Base-by-base conservation (phyloP, 495 filamentous ascomycete species). In the Aspergillus egyptiacus region DNA sequence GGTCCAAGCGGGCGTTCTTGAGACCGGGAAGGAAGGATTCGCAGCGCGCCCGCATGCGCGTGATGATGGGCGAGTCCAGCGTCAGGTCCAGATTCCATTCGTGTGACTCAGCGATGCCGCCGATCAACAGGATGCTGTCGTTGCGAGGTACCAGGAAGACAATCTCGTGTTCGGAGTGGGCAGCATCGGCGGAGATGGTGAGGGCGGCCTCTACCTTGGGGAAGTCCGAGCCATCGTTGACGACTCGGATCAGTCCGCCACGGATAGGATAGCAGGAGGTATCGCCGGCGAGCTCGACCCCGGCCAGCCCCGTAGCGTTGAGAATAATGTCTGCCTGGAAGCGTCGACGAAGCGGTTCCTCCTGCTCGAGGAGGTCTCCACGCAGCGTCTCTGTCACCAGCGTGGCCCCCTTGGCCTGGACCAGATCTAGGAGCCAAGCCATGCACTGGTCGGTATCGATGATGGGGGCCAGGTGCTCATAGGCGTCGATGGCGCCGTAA, bases 391-490 rank as follows among this genome's bases (percentile, higher is more conserved):
- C 61, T 1, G 68, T 72, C n/a, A 67, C 50, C 13, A 75, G 45
- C 15, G 46, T 58, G 13, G 69, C 72, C 18, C 75, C 75, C 48
- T 78, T 78, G 25, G 40, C 41, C 34, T 66, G 35, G n/a, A 76
- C 71, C 2, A 77, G 63, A 22, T 51, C 42, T 46, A 58, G 72
- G 39, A 77, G 54, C 60, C 66, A 76, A 6, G 31, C 38, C 72
- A 76, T 76, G 15, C 66, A 68, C 31, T 59, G 56, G 48, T 77
- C 73, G n/a, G 74, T 76, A 49, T 77, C 73, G 53, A 78, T 74
- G 37, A 77, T 57, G 3, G 72, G 74, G 6, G 73, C 63, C 34
- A 69, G 53, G 46, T 70, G 58, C 52, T 75, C 64, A 42, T 74
- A 77, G 8, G 74, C 74, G 46, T 78, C 73, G 11, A 24, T 10